Base-by-base conservation (phyloP, 495 filamentous ascomycete genomes). In the Penicillium lagena region DNA sequence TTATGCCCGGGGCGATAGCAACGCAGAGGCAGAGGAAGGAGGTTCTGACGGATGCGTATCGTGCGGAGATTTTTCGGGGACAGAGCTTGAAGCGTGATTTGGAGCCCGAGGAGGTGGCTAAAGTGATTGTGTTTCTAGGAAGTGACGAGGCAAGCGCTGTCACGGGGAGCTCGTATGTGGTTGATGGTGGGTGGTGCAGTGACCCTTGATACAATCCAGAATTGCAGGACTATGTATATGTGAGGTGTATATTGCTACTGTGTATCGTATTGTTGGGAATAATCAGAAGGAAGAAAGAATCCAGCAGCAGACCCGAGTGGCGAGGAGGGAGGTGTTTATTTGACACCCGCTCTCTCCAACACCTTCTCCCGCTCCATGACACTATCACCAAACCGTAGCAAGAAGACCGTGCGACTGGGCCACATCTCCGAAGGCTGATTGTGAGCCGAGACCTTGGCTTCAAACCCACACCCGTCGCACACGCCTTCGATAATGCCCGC, bases 401-500 rank as follows among this genome's bases (percentile, higher is more conserved):
- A 68, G 68, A 96, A 97, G 15, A 97, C 90, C 47, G 93, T 98
- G 67, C 90, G 88, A 34, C 85, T 84, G 1, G 93, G 93, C 87
- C 89, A 96, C 83, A 96, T 83, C 52, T 85, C 83, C 52, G 83
- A 76, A 14, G 73, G 81, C 43, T 88, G 89, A 58, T 82, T 90
- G 70, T 97, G 94, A 51, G 94, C 93, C 45, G 87, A 91, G 17
- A 97, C 94, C 48, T 84, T 81, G 4, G 88, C 87, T 44, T 84
- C 82, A 63, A 96, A 95, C 8, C 85, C 88, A 42, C 87, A 86
- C 7, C 89, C 90, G 67, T 96, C 93, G 61, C 90, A 93, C 0
- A 95, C 83, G 7, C 94, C 93, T 76, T 98, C 93, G 43, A 98
- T 83, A 43, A 98, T 86, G 1, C 93, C 93, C 1, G 94, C 93